phyloP scores from a whole-genome alignment of 2,329 filamentous ascomycete species.

The Ceratocystis albifundus region DNA sequence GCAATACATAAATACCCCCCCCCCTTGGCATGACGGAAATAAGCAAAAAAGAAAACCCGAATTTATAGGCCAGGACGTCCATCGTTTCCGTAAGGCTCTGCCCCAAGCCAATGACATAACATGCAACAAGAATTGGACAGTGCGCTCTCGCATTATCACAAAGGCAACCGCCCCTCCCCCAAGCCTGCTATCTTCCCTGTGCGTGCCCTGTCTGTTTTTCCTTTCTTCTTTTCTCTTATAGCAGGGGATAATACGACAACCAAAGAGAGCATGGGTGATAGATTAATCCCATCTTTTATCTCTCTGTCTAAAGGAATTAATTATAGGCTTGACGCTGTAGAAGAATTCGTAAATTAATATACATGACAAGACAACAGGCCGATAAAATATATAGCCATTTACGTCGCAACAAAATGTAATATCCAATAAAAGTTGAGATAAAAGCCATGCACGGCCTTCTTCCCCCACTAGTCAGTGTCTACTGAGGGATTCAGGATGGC shows the following conservation, averaged over 20 bases:
- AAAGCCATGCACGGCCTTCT: neutral
- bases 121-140: neutral
- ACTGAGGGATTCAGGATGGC: neutral
- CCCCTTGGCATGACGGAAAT: neutral
- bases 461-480: neutral
- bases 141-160: constrained; percentile 4
- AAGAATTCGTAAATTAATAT: neutral
- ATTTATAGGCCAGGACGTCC: neutral
- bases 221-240: neutral
- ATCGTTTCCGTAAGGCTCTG: neutral
- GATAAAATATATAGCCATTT: neutral
- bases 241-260: neutral
- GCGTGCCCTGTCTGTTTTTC: neutral
- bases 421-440: too few relatives aligned
- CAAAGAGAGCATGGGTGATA: neutral
- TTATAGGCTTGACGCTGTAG: neutral
- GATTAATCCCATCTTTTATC: neutral
- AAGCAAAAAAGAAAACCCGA: neutral
- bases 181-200: neutral
- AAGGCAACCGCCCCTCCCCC: neutral
- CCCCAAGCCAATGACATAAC: neutral
- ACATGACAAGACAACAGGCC: neutral
- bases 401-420: too few relatives aligned
- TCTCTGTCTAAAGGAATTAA: neutral
- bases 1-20: neutral